phyloP scores from a whole-genome alignment of 768 basidiomycete genomes.

The Collybia sordida region DNA sequence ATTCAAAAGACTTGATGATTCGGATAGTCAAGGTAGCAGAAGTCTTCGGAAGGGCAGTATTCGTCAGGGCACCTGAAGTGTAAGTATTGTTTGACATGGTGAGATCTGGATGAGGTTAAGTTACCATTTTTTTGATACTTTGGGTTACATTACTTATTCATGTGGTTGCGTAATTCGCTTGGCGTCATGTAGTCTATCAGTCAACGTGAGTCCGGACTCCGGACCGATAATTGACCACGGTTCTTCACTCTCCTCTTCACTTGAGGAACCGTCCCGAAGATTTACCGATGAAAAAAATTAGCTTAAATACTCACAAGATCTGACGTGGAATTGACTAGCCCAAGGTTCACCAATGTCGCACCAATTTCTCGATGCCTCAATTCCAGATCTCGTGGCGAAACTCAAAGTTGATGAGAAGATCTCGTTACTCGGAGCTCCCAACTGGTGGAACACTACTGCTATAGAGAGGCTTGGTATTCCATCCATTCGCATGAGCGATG shows the following conservation, averaged over 20 bases:
- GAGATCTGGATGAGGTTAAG: no score
- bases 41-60: conserved; percentile 63
- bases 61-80: conserved; percentile 55
- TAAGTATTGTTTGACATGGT: conserved; percentile 32
- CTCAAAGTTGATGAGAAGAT: conserved; percentile 66
- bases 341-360: conserved; percentile 24
- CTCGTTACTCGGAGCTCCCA: conserved; percentile 58
- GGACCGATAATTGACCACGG: neutral
- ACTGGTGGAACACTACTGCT: conserved; percentile 69
- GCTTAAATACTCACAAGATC: neutral
- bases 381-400: conserved; percentile 50
- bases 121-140: no score
- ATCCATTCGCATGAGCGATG: conserved; percentile 69
- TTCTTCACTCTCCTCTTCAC: no score
- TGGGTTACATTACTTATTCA: no score
- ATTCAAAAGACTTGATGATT: conserved; percentile 94
- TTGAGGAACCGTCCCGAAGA: conserved; percentile 9
- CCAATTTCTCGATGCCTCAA: conserved; percentile 52
- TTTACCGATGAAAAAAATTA: conserved; percentile 7
- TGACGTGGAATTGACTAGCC: neutral
- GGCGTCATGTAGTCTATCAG: no score
- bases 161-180: neutral
- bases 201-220: no score
- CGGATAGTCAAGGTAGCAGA: conserved; percentile 87
- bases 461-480: conserved; percentile 63